A percentile compares a stretch with the other conserved stretches of the same genome.
Conservation (phyloP, 108 stramenopile genomes). For the Thalassiosira profunda region DNA sequence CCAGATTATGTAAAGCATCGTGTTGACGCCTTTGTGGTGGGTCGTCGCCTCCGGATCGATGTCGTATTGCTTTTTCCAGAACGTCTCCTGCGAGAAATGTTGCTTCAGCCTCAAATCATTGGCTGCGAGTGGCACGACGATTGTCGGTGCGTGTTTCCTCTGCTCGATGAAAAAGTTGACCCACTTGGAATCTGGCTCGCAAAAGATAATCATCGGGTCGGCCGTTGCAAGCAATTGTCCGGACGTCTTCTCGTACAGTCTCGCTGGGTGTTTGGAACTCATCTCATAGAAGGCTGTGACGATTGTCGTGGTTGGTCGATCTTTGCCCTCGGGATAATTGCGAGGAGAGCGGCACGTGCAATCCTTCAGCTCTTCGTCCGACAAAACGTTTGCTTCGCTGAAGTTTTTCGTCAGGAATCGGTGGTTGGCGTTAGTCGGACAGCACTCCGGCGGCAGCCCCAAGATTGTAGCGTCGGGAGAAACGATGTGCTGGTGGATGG, state of each 20-base stretch:
- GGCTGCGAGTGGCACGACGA: constrained; percentile 39
- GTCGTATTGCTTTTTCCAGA: constrained; percentile 55
- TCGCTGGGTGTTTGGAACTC: constrained; percentile 44
- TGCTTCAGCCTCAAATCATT: constrained; percentile 27
- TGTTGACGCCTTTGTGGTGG: constrained; percentile 46
- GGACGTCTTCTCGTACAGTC: constrained; percentile 44
- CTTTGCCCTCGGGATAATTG: constrained; percentile 28
- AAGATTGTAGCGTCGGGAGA: constrained; percentile 10
- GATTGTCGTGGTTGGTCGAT: constrained; percentile 32
- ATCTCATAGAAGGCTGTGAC: constrained; percentile 57
- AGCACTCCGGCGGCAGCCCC: constrained; percentile 47
- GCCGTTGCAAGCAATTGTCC: constrained; percentile 33
- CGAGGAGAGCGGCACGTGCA: constrained; percentile 46
- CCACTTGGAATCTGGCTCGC: constrained; percentile 44
- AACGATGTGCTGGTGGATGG: constrained; percentile 31
- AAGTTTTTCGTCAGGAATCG: constrained; percentile 37
- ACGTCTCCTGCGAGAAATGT: constrained; percentile 41
- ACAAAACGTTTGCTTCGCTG: constrained; percentile 30
- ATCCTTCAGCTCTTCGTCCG: constrained; percentile 36
- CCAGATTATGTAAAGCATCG: constrained; percentile 50
- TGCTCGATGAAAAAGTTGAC: constrained; percentile 39
- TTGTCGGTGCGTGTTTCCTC: constrained; percentile 47
- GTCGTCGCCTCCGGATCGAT: constrained; percentile 51
- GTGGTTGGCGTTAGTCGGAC: constrained; percentile 29
- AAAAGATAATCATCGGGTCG: constrained; percentile 56